Base-by-base conservation (phyloP, 1,139 yeast species). In the Suhomyces maxii region DNA sequence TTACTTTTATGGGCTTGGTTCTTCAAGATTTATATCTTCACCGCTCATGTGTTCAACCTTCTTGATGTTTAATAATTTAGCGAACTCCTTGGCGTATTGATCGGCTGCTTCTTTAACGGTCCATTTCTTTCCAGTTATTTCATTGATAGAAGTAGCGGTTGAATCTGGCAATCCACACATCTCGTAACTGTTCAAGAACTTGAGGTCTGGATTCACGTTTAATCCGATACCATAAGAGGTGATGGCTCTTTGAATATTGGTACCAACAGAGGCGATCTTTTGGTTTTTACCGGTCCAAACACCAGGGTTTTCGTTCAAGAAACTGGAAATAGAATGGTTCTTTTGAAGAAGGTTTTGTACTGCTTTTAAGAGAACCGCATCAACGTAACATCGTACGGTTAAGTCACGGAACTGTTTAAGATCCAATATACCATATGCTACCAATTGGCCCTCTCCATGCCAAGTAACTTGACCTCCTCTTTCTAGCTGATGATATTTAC, bases 381-480 rank as follows among this genome's bases (percentile, higher is more conserved):
- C 77, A 1, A 95, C 93, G 60, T 83, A 88, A 64, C 96, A 89
- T 55, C 83, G 79, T 0, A 90, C 85, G 0, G 88, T 77, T 37
- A 90, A 69, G 41, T 77, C 67, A 35, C 67, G 58, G 57, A 87
- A 86, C 39, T 79, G 75, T 51, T 78, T 76, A 45, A 93, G 71
- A 62, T 93, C 97, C 38, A 95, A 51, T 3, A 95, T 77, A 13
- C 95, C 84, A 60, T 91, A 95, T 3, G 89, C 83, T 4, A 91
- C 97, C 39, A 90, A 65, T 65, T 95, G 99, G 0, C 99, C 99
- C 2, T 91, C 85, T 0, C 98, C 98, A 68, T 95, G 99, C 77
- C 89, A 95, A 0, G 99, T 93, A 1, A 93, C 83, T 62, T 93
- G 96, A 0, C 99, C 99, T n/a, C 99, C 99, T 50, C 99, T 74